Evolutionary conservation across 129 eudicot species (phyloP), one percentile per base, ranked within the genome.

Genomic region (Calendula officinalis): DNA sequence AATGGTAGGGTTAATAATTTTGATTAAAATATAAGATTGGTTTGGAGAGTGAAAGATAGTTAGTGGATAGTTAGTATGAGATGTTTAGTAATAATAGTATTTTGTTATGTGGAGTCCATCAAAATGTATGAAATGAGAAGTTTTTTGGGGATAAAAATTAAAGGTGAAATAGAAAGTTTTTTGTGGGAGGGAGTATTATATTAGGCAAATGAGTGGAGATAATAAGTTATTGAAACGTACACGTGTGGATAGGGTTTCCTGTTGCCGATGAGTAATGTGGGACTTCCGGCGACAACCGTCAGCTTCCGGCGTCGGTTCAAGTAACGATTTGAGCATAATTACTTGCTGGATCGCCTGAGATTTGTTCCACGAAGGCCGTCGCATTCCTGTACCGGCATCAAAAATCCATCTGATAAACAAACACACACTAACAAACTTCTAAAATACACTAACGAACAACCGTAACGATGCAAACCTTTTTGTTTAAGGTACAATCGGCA

Each of bases 301-400:
- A 11, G 75, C 71, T 33, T 82, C 85, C 35, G 90, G 78, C 62
- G 84, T 36, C 45, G 98, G 67, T 73, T 94, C 99, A 13, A 89
- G 82, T 53, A 94, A 85, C 76, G 82, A 81, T 81, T 94, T 94
- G 52, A 94, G 90, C 67, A 88, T 83, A 64, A 94, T 89, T 0
- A 89, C 99, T 67, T 94, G 99, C 82, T 94, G 97, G 76, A 86
- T 84, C 88, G 99, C 99, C 82, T 94, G 99, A 7, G 99, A 89
- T 80, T 94, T 94, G 72, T 94, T 94, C 99, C 99, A 89, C 67
- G 99, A 94, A 57, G 99, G 99, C 49, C 90, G 66, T 56, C 99
- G 72, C 99, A 94, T 94, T 35, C 99, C 99, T 94, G 77, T 43
- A 47, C 13, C 57, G 56, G 58, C 41, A 62, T 76, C 81, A 71